phyloP scores from a whole-genome alignment of 1,284 basidiomycete genomes.

The Fomitopsis pinicola region DNA sequence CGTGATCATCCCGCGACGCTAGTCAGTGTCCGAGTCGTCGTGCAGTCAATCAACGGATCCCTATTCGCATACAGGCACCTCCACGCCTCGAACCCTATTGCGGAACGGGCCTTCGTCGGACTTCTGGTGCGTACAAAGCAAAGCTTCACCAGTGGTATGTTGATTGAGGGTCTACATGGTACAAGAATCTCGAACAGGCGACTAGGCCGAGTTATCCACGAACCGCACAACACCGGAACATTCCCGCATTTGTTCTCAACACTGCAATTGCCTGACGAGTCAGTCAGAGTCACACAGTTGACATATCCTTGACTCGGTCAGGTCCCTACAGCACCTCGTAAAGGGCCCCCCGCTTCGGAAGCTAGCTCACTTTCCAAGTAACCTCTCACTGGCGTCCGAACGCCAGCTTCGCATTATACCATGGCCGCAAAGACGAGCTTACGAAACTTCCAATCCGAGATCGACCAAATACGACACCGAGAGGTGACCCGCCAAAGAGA shows the following conservation, averaged over 20 bases:
- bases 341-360: not conserved
- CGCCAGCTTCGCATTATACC: not conserved
- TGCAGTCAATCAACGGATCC: not conserved
- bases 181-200: not conserved
- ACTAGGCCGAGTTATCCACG: not conserved
- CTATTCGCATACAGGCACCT: not conserved
- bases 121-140: not conserved
- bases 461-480: conserved; percentile 64
- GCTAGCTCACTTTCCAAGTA: not conserved
- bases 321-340: not conserved
- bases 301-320: not conserved
- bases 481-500: conserved; percentile 59
- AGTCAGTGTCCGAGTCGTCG: not conserved
- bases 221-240: not conserved
- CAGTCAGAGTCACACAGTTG: not conserved
- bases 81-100: not conserved
- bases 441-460: conserved; percentile 70
- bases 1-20: not conserved
- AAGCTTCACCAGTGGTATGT: not conserved
- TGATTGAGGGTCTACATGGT: not conserved
- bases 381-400: not conserved
- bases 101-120: not conserved
- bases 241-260: not conserved
- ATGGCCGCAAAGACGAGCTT: conserved; percentile 50
- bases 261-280: not conserved